Percentiles rank a stretch among this genome's conserved stretches.
Conservation (phyloP, 139 green algal genomes). For the Volvox africanus region DNA sequence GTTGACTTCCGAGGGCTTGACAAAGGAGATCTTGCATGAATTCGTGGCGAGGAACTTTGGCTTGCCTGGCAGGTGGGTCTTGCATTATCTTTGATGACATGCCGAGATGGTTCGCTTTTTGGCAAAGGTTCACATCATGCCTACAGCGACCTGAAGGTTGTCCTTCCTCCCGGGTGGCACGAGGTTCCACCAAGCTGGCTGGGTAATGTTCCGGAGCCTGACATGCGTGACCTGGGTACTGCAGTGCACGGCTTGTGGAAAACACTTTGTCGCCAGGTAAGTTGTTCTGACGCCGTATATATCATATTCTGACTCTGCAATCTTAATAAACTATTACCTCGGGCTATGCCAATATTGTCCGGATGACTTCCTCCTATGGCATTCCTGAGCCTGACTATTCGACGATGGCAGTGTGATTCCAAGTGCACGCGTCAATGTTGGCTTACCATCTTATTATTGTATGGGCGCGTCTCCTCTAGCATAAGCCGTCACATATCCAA, state of each 20-base stretch:
- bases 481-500: no score
- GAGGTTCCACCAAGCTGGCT: constrained; percentile 14
- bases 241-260: constrained; percentile 40
- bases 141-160: constrained; percentile 24
- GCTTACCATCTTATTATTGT: no score
- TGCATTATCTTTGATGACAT: neutral
- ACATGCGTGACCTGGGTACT: neutral
- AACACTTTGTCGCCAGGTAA: constrained; percentile 38
- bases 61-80: constrained; percentile 4
- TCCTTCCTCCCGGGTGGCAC: neutral
- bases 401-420: no score
- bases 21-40: neutral
- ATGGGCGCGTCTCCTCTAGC: no score
- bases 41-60: neutral
- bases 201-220: neutral
- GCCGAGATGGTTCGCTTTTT: neutral
- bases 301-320: neutral
- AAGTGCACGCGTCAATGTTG: no score
- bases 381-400: no score
- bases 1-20: neutral
- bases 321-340: neutral
- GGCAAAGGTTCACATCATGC: neutral
- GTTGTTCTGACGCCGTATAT: neutral
- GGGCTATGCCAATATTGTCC: neutral
- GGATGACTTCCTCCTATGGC: neutral